phyloP scores from a whole-genome alignment of 2,329 filamentous ascomycete genomes.

The Penicillium palitans region DNA sequence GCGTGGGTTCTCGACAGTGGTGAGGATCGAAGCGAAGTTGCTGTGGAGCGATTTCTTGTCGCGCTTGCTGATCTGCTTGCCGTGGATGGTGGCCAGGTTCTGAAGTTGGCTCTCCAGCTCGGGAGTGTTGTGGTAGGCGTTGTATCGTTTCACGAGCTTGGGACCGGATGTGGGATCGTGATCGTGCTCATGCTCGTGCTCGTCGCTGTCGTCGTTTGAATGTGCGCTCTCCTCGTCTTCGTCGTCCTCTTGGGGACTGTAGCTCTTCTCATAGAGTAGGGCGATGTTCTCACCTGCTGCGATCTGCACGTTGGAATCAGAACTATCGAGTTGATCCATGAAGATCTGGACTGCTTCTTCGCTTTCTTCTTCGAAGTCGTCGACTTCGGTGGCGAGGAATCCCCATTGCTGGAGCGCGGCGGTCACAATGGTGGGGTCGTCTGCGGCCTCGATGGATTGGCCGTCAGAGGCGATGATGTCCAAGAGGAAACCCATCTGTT shows the following conservation, averaged over 20 bases:
- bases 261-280: conserved; percentile 74
- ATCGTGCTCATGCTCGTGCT: conserved; percentile 44
- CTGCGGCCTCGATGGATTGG: conserved; percentile 66
- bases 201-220: conserved; percentile 40
- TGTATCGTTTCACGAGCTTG: conserved; percentile 63
- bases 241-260: conserved; percentile 59
- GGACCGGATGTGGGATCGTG: conserved; percentile 43
- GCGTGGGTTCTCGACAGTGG: conserved; percentile 65
- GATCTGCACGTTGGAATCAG: conserved; percentile 70
- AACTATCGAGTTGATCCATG: conserved; percentile 79
- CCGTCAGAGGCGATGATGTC: conserved; percentile 81
- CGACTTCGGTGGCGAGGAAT: conserved; percentile 73
- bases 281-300: conserved; percentile 79
- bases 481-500: conserved; percentile 72
- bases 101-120: conserved; percentile 61
- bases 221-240: conserved; percentile 54
- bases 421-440: conserved; percentile 69
- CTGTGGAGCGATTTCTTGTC: conserved; percentile 66
- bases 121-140: conserved; percentile 64
- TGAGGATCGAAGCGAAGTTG: conserved; percentile 65
- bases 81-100: conserved; percentile 60
- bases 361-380: conserved; percentile 70
- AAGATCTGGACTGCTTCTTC: conserved; percentile 76
- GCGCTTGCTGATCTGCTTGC: conserved; percentile 64
- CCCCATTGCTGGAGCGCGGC: conserved; percentile 78